A percentile compares a stretch with the other conserved stretches of the same genome.
Conservation (phyloP, 2,329 filamentous ascomycete species). For the Colletotrichum liriopes region DNA sequence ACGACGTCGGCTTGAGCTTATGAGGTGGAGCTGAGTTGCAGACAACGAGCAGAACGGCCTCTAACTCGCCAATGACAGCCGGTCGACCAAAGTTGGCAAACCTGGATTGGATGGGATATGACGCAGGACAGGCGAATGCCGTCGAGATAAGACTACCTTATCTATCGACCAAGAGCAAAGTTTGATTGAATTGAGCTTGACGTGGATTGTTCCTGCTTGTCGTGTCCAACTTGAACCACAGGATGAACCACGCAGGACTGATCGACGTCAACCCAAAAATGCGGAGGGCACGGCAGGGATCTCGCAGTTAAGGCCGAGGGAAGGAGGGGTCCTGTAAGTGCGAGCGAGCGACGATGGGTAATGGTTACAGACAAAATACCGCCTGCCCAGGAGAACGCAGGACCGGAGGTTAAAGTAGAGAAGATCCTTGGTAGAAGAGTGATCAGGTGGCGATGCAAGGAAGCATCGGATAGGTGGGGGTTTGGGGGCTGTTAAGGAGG, state of each 20-base stretch:
- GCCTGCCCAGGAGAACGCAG: background rate
- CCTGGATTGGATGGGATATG: conserved; percentile 3
- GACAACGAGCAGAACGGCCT: background rate
- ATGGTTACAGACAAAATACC: background rate
- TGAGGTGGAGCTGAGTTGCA: background rate
- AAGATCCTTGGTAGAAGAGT: conserved; percentile 11
- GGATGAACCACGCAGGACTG: background rate
- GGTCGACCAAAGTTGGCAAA: conserved; percentile 7
- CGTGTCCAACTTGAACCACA: background rate
- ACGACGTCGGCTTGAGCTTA: background rate
- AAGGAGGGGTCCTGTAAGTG: background rate
- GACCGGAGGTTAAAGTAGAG: background rate
- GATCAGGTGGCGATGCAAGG: conserved; percentile 29
- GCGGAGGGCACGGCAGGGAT: conserved; percentile 1
- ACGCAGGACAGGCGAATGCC: background rate
- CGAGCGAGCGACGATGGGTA: background rate
- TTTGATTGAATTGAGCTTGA: background rate
- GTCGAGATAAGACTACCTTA: conserved; percentile 2
- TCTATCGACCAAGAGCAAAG: background rate
- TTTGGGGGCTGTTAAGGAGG: background rate
- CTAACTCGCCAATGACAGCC: conserved; percentile 19
- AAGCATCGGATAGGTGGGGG: conserved; percentile 12
- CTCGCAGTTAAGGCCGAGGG: background rate
- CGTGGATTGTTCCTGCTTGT: background rate
- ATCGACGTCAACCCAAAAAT: background rate